Percentiles rank a stretch among this genome's conserved stretches.
Evolutionary conservation across 805 yeast species (phyloP).

Genomic region (Crinitomyces ghanaensis): DNA sequence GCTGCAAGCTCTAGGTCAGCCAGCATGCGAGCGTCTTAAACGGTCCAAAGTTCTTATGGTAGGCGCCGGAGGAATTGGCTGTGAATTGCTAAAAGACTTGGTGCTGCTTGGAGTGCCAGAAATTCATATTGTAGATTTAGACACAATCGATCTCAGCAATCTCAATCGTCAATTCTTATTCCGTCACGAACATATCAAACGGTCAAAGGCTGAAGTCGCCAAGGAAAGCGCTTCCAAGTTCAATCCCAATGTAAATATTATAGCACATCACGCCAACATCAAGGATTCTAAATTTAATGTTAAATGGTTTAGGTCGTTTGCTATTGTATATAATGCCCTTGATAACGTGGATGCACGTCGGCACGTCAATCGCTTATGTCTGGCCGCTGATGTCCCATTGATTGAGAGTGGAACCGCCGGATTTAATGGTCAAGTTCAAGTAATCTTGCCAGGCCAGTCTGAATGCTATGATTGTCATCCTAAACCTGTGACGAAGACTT

Average conservation of each 20-base stretch:
- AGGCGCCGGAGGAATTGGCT: slow-evolving; percentile 97
- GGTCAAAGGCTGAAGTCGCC: slow-evolving; percentile 79
- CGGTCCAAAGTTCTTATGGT: slow-evolving; percentile 52
- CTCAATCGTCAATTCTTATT: slow-evolving; percentile 89
- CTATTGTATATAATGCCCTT: slow-evolving; percentile 77
- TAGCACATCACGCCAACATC: slow-evolving; percentile 79
- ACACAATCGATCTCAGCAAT: slow-evolving; percentile 87
- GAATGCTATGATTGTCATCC: slow-evolving; percentile 92
- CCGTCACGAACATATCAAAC: slow-evolving; percentile 78
- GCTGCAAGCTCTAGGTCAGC: neutral
- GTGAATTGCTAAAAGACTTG: slow-evolving; percentile 75
- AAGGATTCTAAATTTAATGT: slow-evolving; percentile 70
- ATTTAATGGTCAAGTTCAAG: slow-evolving; percentile 86
- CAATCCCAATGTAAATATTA: slow-evolving; percentile 52
- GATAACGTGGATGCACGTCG: slow-evolving; percentile 90
- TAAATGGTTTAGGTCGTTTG: slow-evolving; percentile 67
- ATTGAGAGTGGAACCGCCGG: slow-evolving; percentile 97
- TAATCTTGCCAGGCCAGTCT: slow-evolving; percentile 66
- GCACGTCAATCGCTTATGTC: slow-evolving; percentile 74
- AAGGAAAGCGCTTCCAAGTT: slow-evolving; percentile 68
- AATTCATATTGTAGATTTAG: slow-evolving; percentile 86
- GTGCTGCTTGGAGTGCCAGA: slow-evolving; percentile 74
- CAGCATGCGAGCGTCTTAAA: too few species aligned
- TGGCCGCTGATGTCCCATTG: slow-evolving; percentile 61
- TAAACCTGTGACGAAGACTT: slow-evolving; percentile 79